Evolutionary conservation across 192 early-diverging fungal species (phyloP), one percentile per base, ranked within the genome.

Genomic region (Coemansia sp.): DNA sequence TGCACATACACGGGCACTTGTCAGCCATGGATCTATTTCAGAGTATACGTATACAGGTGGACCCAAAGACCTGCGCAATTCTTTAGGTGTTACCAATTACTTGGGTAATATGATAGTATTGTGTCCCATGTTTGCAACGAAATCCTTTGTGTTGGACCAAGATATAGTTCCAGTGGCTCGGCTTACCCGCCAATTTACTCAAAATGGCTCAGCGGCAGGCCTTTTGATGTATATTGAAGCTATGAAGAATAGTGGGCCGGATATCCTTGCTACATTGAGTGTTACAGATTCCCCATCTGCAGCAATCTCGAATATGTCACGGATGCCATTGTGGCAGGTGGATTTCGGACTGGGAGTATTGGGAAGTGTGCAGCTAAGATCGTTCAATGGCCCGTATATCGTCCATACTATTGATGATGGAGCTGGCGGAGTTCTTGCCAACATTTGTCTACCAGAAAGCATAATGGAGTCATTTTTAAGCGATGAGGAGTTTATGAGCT

Each of bases 71-170:
- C 50, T 80, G 69, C 65, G 78, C 8, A 6, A 3, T 3, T 24
- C 10, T 1, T 24, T 33, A 13, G 18, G 36, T 10, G 6, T 44
- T 10, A 38, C 43, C 2, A 12, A 24, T 22, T 75, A 80, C 52
- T 43, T 75, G 43, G 78, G 78, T 29, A 75, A 75, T 63, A 36
- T 71, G 34, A 52, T 80, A 5, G 53, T 72, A 11, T 66, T 70
- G 20, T 71, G 57, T 22, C 34, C 43, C 38, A 33, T 31, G n/a
- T 62, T 46, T 29, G 65, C 43, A 10, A 33, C 66, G 46, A 73
- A 62, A 31, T 34, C 44, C 2, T 58, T 66, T 46, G 57, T 80
- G 6, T 34, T 66, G 2, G 36, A 71, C 8, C 1, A 40, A 0
- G 38, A 55, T 3, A 63, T 80, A 1, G 20, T 22, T 8, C 7